Conservation (phyloP, 179 eudicot species). For the Camellia oleifera region DNA sequence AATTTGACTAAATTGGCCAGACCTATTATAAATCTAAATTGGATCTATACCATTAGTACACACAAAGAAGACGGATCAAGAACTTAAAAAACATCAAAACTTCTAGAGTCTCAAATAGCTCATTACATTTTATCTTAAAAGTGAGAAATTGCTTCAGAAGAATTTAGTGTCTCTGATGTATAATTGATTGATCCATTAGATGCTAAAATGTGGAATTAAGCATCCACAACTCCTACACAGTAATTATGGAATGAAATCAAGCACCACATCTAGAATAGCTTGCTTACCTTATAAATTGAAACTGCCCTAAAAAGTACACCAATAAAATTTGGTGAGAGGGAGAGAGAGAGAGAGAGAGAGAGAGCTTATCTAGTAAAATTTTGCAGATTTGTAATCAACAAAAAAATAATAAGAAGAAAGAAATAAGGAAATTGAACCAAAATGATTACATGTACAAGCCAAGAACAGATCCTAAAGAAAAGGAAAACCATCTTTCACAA, state of each 20-base stretch:
- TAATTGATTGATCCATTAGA: background rate
- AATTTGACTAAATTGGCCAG: constrained; percentile 1
- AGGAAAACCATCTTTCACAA: background rate
- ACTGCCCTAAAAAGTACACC: background rate
- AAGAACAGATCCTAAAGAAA: background rate
- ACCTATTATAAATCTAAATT: background rate
- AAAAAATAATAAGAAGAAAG: background rate
- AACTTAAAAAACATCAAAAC: background rate
- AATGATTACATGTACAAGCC: background rate
- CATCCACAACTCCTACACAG: background rate
- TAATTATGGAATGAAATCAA: background rate
- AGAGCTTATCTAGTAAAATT: background rate
- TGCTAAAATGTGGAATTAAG: background rate
- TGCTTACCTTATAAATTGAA: background rate
- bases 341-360: too few species aligned
- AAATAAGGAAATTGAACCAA: background rate
- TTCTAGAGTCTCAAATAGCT: background rate
- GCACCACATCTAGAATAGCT: background rate
- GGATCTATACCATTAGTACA: background rate
- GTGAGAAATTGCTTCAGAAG: background rate
- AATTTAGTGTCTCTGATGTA: background rate
- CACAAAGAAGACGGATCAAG: background rate
- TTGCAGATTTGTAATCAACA: background rate
- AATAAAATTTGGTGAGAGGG: too few species aligned
- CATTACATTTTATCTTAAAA: background rate